Conservation (phyloP, 2,329 filamentous ascomycete species). For the Lasiodiplodia hormozganensis region DNA sequence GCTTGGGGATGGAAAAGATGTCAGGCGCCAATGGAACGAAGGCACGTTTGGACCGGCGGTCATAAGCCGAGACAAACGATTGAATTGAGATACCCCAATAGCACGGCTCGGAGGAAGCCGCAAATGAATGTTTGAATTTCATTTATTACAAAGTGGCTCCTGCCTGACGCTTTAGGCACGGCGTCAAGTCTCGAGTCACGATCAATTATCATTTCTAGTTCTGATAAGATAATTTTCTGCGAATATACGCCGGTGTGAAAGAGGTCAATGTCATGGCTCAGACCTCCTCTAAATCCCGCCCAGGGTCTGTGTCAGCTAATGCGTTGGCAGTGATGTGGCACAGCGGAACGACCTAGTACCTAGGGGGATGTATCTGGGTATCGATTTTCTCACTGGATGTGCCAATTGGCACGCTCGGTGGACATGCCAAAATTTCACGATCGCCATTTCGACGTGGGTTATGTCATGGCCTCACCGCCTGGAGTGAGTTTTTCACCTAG, state of each 20-base stretch:
- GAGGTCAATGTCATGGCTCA: conserved; percentile 2
- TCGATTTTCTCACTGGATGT: neutral
- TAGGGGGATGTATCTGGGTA: neutral
- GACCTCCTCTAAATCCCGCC: neutral
- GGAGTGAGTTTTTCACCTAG: neutral
- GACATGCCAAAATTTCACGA: neutral
- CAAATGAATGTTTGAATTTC: neutral
- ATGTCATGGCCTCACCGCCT: conserved; percentile 12
- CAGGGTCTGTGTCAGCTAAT: neutral
- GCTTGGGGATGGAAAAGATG: neutral
- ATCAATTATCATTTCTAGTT: neutral
- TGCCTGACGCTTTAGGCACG: neutral
- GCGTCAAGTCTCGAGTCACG: neutral
- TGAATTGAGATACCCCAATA: conserved; percentile 14
- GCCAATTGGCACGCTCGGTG: neutral
- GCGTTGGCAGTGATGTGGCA: conserved; percentile 18
- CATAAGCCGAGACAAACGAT: neutral
- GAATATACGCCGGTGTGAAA: neutral
- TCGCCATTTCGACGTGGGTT: neutral
- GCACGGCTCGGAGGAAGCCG: neutral
- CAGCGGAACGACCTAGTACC: neutral
- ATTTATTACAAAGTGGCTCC: neutral
- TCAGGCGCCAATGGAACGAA: neutral
- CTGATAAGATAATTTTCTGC: too few relatives aligned
- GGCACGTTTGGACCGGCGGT: neutral